These are phyloP conservation scores for Aquanectria penicillioides DNA, from an alignment of 2,329 filamentous ascomycete genomes.

Conservation along the genomic window DNA sequence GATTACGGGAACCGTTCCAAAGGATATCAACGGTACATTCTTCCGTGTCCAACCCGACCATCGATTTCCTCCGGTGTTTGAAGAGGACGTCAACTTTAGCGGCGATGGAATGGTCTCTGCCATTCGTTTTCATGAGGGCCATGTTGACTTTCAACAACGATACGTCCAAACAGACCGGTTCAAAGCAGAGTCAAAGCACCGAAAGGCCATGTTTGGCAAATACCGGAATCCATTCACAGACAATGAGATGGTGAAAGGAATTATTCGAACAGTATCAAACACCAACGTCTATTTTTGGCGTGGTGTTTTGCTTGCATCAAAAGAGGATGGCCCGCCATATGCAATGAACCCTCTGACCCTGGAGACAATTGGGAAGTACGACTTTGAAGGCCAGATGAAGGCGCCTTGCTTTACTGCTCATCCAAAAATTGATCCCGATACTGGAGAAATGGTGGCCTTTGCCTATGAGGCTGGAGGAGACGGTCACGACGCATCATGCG, in stretches of 20 bases:
- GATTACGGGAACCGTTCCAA: slow-evolving; percentile 1
- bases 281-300: slow-evolving; percentile 7
- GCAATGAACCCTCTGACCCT: slow-evolving; percentile 3
- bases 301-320: background rate
- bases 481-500: too few relatives aligned
- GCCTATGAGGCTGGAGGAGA: slow-evolving; percentile 7
- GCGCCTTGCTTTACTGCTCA: slow-evolving; percentile 5
- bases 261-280: background rate
- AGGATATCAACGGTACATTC: slow-evolving; percentile 25
- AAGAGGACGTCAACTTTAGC: slow-evolving; percentile 27
- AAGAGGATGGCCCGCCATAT: slow-evolving; percentile 8
- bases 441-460: slow-evolving; percentile 1
- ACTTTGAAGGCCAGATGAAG: slow-evolving; percentile 9
- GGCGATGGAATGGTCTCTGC: slow-evolving; percentile 26
- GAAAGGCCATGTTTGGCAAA: slow-evolving; percentile 19
- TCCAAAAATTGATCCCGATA: slow-evolving; percentile 5
- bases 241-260: slow-evolving; percentile 7
- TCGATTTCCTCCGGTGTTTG: slow-evolving; percentile 15
- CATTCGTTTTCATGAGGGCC: background rate
- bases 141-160: slow-evolving; percentile 10
- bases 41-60: slow-evolving; percentile 27
- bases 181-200: background rate
- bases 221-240: slow-evolving; percentile 12
- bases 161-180: slow-evolving; percentile 5
- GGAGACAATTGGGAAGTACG: slow-evolving; percentile 1